Percentiles rank a stretch among this genome's conserved stretches.
Conservation (phyloP, 805 yeast genomes). For the Pichia pseudocactophila region DNA sequence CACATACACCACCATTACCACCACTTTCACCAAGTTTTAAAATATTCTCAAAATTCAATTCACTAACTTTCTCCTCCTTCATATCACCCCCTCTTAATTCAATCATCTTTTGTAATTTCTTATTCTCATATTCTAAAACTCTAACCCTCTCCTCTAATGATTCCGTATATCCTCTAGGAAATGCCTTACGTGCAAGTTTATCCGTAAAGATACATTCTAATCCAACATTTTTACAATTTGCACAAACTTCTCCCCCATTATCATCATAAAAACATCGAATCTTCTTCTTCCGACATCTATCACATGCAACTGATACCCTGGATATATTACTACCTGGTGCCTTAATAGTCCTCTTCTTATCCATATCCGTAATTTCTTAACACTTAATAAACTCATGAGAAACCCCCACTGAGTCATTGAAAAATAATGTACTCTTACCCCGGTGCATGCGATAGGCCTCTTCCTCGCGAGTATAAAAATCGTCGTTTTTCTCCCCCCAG, state of each 20-base stretch:
- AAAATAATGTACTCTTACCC: no score
- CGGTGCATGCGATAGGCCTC: no score
- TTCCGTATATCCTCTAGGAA: conserved; percentile 89
- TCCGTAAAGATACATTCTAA: conserved; percentile 85
- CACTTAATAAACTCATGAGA: no score
- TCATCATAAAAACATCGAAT: conserved; percentile 46
- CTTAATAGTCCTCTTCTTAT: conserved; percentile 40
- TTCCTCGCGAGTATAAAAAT: no score
- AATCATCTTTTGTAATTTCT: conserved; percentile 52
- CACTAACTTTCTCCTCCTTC: not conserved
- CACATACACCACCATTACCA: no score
- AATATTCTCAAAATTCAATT: conserved; percentile 25
- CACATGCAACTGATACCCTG: conserved; percentile 87
- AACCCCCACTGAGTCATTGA: no score
- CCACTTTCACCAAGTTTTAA: conserved; percentile 22
- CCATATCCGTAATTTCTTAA: no score
- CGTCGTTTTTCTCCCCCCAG: no score
- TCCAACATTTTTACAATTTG: conserved; percentile 78
- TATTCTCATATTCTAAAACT: conserved; percentile 75
- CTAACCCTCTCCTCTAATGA: conserved; percentile 82
- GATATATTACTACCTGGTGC: conserved; percentile 59
- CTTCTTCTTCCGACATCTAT: conserved; percentile 76
- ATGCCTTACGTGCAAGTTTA: conserved; percentile 74
- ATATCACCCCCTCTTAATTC: conserved; percentile 34
- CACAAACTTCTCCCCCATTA: conserved; percentile 34